Evolutionary conservation across 768 basidiomycete genomes (phyloP), one percentile per base, ranked within the genome.

Genomic region (Lentinus brumalis): DNA sequence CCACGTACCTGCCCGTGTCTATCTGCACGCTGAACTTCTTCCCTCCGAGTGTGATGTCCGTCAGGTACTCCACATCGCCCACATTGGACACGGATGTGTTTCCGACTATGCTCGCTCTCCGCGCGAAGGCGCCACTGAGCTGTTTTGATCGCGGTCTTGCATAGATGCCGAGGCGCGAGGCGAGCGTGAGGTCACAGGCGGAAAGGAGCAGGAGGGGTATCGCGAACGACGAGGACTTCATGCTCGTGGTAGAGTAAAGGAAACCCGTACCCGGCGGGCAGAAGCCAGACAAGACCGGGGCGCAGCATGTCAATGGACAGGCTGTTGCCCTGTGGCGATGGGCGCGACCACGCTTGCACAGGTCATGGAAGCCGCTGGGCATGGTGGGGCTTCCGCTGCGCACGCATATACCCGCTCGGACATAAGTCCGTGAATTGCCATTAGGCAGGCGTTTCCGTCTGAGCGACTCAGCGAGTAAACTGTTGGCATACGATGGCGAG

Each of bases 1-100:
- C 47, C 6, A 61, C 75, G 16, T 62, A 87, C 89, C 90, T 92
- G 74, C 91, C 91, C 7, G 89, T 91, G 70, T 92, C 91, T 55
- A 92, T 73, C 66, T 90, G 76, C 53, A 92, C 87, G 26, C 80
- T 78, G 63, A 88, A 75, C 4, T 75, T 67, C 21, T 73, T 73
- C 16, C 87, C 87, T 15, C 83, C 87, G 45, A 92, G 74, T 15
- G 87, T 88, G 63, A 92, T 79, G 67, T 89, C 91, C 42, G 82
- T 77, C 52, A 87, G 83, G 69, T 92, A 92, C 67, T 90, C 85
- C 0, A 85, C 79, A 75, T 92, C 91, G 65, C 84, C 85, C 0
- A 82, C 86, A 74, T 92, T 88, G 29, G 75, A 75, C 30, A 91
- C 74, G 15, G 84, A 76, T 16, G 62, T 52, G 59, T 69, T 57